Evolutionary conservation across 73 alveolate species (phyloP), one percentile per base, ranked within the genome.

Genomic region (Stentor coeruleus): DNA sequence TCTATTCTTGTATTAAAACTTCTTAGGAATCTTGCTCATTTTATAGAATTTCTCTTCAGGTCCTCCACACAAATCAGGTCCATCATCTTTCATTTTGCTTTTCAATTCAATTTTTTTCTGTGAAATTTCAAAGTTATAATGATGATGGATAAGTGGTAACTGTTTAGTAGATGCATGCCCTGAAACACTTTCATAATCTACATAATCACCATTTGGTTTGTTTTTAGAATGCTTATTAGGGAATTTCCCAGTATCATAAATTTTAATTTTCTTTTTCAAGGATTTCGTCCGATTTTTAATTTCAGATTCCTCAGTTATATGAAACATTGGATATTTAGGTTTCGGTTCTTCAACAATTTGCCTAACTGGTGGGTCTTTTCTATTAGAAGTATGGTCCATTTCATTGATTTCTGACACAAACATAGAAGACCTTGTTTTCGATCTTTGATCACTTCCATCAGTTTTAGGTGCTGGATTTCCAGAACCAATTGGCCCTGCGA

Each of bases 401-500:
- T 57, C 73, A 57, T 57, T 57, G 28, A 31, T n/a, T 20, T 57
- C 73, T 57, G 73, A 57, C 73, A 57, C 28, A 57, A 57, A 57
- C 15, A 31, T n/a, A 31, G 35, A 20, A 20, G 73, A n/a, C 73
- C 73, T 57, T 57, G 73, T 57, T 57, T 57, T 57, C 28, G 73
- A 57, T n/a, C 73, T n/a, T 31, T 57, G 73, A 2, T 57, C n/a
- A n/a, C n/a, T n/a, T n/a, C n/a, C n/a, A n/a, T n/a, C n/a, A n/a
- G n/a, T n/a, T n/a, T n/a, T n/a, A n/a, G n/a, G n/a, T n/a, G n/a
- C n/a, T n/a, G n/a, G n/a, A n/a, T n/a, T n/a, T n/a, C n/a, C n/a
- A n/a, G n/a, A n/a, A n/a, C n/a, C n/a, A n/a, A n/a, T n/a, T n/a
- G n/a, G n/a, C n/a, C n/a, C n/a, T n/a, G n/a, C n/a, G n/a, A n/a